phyloP scores from a whole-genome alignment of 2,329 filamentous ascomycete species.

The Botryotinia globosa region DNA sequence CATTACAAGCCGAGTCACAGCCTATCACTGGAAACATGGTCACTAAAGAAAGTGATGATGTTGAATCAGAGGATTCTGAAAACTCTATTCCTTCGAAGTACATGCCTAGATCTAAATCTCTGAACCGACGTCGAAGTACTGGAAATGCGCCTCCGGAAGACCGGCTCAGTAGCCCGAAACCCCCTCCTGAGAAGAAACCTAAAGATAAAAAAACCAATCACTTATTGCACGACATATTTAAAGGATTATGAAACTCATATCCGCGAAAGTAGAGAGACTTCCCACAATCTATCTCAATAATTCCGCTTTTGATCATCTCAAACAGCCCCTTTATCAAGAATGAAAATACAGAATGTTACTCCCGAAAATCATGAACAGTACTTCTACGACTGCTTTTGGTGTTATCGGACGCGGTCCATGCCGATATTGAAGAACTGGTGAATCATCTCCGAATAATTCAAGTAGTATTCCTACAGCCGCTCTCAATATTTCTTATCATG shows the following conservation, averaged over 20 bases:
- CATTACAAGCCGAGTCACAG: not conserved
- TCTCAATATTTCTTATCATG: too few relatives aligned
- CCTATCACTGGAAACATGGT: too few relatives aligned
- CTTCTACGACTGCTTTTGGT: too few relatives aligned
- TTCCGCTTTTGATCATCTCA: not conserved
- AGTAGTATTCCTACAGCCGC: too few relatives aligned
- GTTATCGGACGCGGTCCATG: too few relatives aligned
- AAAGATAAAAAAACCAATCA: not conserved
- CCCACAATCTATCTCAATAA: not conserved
- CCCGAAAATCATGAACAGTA: too few relatives aligned
- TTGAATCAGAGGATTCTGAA: not conserved
- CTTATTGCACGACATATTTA: not conserved
- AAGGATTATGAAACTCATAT: not conserved
- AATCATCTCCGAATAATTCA: too few relatives aligned
- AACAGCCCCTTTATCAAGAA: not conserved
- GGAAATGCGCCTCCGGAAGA: not conserved
- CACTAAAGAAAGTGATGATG: not conserved
- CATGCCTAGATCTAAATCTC: too few relatives aligned
- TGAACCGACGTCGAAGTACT: not conserved
- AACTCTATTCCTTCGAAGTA: not conserved
- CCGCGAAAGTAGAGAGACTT: not conserved
- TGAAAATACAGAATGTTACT: too few relatives aligned
- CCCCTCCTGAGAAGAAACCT: not conserved
- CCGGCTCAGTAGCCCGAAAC: accelerated
- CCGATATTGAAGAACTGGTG: too few relatives aligned